Conservation (phyloP, 306 rosid species). For the Corylus avellana region DNA sequence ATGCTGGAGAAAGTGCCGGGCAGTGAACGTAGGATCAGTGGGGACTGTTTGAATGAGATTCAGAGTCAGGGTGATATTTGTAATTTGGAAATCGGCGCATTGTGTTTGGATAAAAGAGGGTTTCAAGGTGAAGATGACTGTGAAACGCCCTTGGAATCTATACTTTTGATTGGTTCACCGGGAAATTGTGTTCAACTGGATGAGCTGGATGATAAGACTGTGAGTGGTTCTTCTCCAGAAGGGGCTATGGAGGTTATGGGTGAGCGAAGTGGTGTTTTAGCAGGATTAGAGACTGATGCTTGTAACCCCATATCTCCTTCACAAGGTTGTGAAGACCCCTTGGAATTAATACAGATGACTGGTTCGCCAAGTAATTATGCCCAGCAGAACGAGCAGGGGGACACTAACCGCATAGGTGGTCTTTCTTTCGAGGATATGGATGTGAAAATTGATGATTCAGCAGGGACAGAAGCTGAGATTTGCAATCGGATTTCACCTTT, state of each 20-base stretch:
- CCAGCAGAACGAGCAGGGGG: conserved; percentile 49
- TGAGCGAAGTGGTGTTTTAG: conserved; percentile 19
- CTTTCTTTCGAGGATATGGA: conserved; percentile 33
- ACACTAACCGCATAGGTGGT: conserved; percentile 31
- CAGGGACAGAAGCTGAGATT: conserved; percentile 39
- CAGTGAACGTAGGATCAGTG: conserved; percentile 26
- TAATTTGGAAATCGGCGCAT: conserved; percentile 18
- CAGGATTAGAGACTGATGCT: conserved; percentile 31
- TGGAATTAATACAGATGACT: conserved; percentile 28
- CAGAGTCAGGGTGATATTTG: conserved; percentile 31
- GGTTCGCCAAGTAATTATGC: conserved; percentile 33
- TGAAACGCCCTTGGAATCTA: conserved; percentile 29
- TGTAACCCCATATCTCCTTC: conserved; percentile 32
- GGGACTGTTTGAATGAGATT: conserved; percentile 26
- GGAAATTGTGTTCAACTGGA: conserved; percentile 36
- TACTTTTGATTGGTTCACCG: conserved; percentile 24
- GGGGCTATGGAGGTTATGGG: conserved; percentile 25
- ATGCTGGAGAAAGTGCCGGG: conserved; percentile 23
- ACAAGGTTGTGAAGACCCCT: conserved; percentile 37
- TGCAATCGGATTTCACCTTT: conserved; percentile 38
- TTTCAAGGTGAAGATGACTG: conserved; percentile 33
- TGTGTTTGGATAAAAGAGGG: conserved; percentile 29
- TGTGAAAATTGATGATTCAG: conserved; percentile 36
- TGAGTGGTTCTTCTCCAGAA: conserved; percentile 25
- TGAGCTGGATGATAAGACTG: conserved; percentile 37